phyloP scores from a whole-genome alignment of 1,284 basidiomycete species.

The Sporisorium graminicola region DNA sequence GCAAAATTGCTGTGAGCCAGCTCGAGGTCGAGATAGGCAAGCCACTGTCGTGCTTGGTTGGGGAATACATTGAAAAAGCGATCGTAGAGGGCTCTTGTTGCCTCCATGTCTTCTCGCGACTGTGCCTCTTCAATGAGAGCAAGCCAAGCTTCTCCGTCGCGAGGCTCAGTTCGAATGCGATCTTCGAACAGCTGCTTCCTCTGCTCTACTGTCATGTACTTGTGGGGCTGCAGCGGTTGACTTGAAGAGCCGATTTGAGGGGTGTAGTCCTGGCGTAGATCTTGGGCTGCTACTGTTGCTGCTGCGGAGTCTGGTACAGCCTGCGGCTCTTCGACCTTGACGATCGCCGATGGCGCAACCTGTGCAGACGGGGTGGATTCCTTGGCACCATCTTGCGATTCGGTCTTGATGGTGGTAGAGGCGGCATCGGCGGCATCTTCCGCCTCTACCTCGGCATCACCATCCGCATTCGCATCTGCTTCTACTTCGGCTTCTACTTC shows the following conservation, averaged over 20 bases:
- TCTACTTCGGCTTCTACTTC: slow-evolving; percentile 25
- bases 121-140: slow-evolving; percentile 78
- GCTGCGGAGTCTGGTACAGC: not conserved
- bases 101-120: slow-evolving; percentile 77
- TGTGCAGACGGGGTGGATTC: not conserved
- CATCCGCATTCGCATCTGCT: slow-evolving; percentile 23
- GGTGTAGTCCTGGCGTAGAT: not conserved
- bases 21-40: slow-evolving; percentile 81
- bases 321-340: slow-evolving; percentile 1
- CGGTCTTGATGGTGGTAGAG: slow-evolving; percentile 14
- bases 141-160: slow-evolving; percentile 79
- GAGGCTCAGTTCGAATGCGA: slow-evolving; percentile 73
- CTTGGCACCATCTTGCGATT: slow-evolving; percentile 3
- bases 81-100: slow-evolving; percentile 80
- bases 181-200: slow-evolving; percentile 49
- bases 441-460: not conserved
- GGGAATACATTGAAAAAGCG: slow-evolving; percentile 81
- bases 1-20: slow-evolving; percentile 78
- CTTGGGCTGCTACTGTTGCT: slow-evolving; percentile 3
- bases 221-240: slow-evolving; percentile 29
- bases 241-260: slow-evolving; percentile 4
- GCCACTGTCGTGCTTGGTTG: slow-evolving; percentile 73
- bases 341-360: not conserved
- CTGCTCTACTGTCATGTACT: slow-evolving; percentile 44
- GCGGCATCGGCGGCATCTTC: not conserved